Conservation (phyloP, 192 early-diverging fungal species). For the Diversispora eburnea region DNA sequence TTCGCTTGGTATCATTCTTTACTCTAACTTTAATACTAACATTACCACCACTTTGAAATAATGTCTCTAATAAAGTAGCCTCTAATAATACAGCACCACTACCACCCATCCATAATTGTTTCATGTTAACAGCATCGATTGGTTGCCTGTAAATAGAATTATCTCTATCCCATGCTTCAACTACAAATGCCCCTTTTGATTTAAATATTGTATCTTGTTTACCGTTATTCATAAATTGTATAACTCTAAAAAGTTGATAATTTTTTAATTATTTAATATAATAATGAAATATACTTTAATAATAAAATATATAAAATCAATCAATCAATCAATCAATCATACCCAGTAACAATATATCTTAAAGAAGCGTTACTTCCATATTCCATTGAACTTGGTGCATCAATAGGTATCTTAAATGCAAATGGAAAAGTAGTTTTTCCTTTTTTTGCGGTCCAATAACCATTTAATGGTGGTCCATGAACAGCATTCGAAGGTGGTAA, state of each 20-base stretch:
- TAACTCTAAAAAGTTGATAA: constrained; percentile 34
- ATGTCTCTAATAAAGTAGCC: constrained; percentile 34
- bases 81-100: constrained; percentile 37
- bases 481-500: constrained; percentile 59
- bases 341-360: constrained; percentile 60
- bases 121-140: constrained; percentile 35
- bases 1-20: constrained; percentile 46
- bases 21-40: constrained; percentile 44
- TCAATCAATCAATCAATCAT: no score
- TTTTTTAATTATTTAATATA: background rate
- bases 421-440: constrained; percentile 65
- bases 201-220: constrained; percentile 52
- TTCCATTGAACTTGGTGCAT: constrained; percentile 53
- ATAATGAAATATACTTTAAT: constrained; percentile 7
- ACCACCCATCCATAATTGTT: constrained; percentile 44
- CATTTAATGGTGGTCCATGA: constrained; percentile 44
- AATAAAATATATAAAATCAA: background rate
- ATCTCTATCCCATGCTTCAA: constrained; percentile 48
- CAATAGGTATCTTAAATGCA: constrained; percentile 57
- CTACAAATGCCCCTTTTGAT: constrained; percentile 58
- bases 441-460: constrained; percentile 60
- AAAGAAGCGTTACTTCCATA: constrained; percentile 50
- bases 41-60: constrained; percentile 43
- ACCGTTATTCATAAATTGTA: constrained; percentile 53
- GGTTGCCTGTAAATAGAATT: constrained; percentile 40